Evolutionary conservation across 2,329 filamentous ascomycete species (phyloP), one percentile per base, ranked within the genome.

Genomic region (Seiridium cupressi): DNA sequence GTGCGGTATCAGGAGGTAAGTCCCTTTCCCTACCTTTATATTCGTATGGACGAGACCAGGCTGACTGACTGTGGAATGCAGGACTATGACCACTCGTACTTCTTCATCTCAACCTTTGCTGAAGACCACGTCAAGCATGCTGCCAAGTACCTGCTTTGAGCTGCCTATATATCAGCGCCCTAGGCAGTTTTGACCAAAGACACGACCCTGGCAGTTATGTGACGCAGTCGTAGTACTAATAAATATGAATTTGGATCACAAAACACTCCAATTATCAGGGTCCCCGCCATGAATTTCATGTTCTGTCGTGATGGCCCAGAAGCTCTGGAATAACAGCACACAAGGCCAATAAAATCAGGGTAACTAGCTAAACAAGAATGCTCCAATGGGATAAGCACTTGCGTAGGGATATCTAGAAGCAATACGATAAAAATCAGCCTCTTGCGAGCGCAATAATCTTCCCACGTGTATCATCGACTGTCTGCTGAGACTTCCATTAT

Each of bases 61-160:
- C 46, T 8, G 7, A 9, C 13, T 18, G 8, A 10, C 13, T n/a
- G 46, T 9, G n/a, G 26, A 48, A 18, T n/a, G 13, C 71, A 91
- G 78, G 93, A 88, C 63, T 98, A 99, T 73, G 95, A 99, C 75
- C 95, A 99, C 79, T 96, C 92, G 63, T 99, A 99, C 80, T 99
- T 88, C 78, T 97, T 97, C 77, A 96, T 99, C 81, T 89, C 93
- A 42, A 88, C 87, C 13, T 99, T 99, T 74, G 86, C 89, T 48
- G 89, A 91, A 70, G 93, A 98, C 68, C 95, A 99, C 76, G 84
- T 98, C 66, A 89, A 92, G 69, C 92, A 96, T 78, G 93, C 93
- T 62, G 94, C 93, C 66, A 97, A 95, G 81, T 89, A 92, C 73
- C 79, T 97, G 59, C 80, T 85, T 68, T 80, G 77, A 71, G 46